Percentiles rank a stretch among this genome's conserved stretches.
Evolutionary conservation across 257 asterid genomes (phyloP).

Genomic region (Solanum sejunctum): DNA sequence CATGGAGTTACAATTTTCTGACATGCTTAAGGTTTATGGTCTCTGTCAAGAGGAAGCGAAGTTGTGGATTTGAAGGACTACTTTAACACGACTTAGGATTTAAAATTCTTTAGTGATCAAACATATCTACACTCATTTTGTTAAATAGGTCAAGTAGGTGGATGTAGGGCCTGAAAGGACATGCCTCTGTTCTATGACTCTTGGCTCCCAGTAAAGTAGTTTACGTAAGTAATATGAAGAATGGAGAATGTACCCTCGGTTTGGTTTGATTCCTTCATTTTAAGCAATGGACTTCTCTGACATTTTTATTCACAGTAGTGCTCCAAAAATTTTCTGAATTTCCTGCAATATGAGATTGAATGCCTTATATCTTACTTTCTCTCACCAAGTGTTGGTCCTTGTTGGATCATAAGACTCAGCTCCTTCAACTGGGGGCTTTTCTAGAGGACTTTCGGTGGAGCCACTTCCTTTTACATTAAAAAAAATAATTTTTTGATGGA

Average conservation of each 20-base stretch:
- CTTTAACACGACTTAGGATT: background rate
- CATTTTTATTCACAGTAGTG: background rate
- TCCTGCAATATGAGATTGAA: background rate
- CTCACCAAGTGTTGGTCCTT: background rate
- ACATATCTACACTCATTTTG: background rate
- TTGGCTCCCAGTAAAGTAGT: background rate
- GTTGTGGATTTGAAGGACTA: background rate
- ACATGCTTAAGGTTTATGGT: background rate
- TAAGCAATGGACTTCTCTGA: background rate
- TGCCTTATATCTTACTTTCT: background rate
- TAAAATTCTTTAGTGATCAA: background rate
- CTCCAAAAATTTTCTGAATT: background rate
- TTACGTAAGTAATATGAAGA: background rate
- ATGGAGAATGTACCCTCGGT: background rate
- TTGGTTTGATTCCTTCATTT: background rate
- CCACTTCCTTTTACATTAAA: background rate
- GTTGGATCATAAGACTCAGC: background rate
- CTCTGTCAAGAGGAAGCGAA: background rate
- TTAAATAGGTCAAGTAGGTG: background rate
- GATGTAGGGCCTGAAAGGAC: background rate
- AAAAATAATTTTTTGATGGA: background rate
- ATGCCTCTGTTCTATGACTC: background rate
- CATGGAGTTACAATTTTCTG: background rate
- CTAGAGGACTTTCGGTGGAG: background rate
- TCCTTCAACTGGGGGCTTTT: background rate